phyloP scores from a whole-genome alignment of 73 alveolate species.

The Stentor roeselii region DNA sequence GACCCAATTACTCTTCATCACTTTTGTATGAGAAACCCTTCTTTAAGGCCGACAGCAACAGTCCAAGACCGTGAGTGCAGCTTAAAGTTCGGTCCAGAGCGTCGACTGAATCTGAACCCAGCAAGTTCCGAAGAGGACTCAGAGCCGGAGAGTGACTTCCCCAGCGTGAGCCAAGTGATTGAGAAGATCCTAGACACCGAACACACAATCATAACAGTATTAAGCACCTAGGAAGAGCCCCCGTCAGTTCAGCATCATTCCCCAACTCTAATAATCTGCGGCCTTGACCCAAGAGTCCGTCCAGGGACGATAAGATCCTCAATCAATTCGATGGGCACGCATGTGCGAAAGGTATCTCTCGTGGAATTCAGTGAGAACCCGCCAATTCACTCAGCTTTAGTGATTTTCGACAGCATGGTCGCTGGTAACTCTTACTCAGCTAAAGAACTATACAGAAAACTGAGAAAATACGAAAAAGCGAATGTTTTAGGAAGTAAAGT shows the following conservation, averaged over 20 bases:
- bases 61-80: no score
- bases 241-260: background rate
- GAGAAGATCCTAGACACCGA: background rate
- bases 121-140: background rate
- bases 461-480: background rate
- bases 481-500: background rate
- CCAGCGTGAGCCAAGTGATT: background rate
- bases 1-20: no score
- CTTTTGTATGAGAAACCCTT: no score
- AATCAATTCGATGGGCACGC: background rate
- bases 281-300: background rate
- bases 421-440: slow-evolving; percentile 12
- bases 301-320: background rate
- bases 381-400: background rate
- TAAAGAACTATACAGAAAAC: background rate
- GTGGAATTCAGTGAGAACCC: background rate
- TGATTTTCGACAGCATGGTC: background rate
- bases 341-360: background rate
- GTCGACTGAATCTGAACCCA: no score
- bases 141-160: background rate
- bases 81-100: no score
- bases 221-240: background rate
- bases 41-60: no score
- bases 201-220: background rate
- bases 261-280: background rate